These are phyloP conservation scores for Candida stauntonica DNA, from an alignment of 805 yeast species.

Conservation along the genomic window DNA sequence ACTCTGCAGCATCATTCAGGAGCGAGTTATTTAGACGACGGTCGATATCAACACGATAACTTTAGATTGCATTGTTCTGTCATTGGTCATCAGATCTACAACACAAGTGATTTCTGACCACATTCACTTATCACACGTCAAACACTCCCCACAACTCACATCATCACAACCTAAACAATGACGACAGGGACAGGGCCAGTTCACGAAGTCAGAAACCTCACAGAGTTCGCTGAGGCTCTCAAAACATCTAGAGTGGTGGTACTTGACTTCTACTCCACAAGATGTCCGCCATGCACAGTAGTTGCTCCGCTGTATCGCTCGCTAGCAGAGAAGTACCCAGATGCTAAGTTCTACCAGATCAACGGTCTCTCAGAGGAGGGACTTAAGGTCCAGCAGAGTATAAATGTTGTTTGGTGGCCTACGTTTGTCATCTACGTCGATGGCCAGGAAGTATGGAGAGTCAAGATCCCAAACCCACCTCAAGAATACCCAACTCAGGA, in stretches of 20 bases:
- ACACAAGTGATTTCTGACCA: too few relatives aligned
- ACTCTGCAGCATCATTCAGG: too few relatives aligned
- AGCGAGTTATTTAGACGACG: too few relatives aligned
- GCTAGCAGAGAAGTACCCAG: constrained; percentile 18
- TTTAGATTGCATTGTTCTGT: too few relatives aligned
- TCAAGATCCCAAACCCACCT: constrained; percentile 27
- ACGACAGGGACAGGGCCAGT: constrained; percentile 10
- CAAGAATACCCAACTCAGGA: constrained; percentile 22
- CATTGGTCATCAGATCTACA: too few relatives aligned
- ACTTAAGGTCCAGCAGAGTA: constrained; percentile 17
- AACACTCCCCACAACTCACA: neutral
- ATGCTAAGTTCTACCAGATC: constrained; percentile 22
- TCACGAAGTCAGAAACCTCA: constrained; percentile 13
- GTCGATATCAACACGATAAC: too few relatives aligned
- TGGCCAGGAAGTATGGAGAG: constrained; percentile 25
- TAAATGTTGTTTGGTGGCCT: constrained; percentile 28
- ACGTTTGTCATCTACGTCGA: constrained; percentile 23
- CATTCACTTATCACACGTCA: neutral
- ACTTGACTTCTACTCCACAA: constrained; percentile 25
- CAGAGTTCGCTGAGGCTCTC: constrained; percentile 13
- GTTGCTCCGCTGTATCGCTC: constrained; percentile 23
- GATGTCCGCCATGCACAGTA: constrained; percentile 25
- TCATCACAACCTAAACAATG: neutral
- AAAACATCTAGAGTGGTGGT: constrained; percentile 14
- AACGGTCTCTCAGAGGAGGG: constrained; percentile 23